phyloP scores from a whole-genome alignment of 139 green algal species.

The Chlamydomonas applanata region DNA sequence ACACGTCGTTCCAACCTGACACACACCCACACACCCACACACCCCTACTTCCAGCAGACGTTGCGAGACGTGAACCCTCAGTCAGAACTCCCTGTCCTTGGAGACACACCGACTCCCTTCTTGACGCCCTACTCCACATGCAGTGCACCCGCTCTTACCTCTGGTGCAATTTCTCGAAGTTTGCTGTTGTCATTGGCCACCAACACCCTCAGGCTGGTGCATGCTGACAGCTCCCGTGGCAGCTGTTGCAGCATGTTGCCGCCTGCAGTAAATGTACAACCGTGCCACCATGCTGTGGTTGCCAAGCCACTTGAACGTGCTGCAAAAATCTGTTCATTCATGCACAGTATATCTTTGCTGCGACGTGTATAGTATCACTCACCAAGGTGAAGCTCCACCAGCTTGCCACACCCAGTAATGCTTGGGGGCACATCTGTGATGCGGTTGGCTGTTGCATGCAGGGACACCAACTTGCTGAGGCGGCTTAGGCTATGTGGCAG shows the following conservation, averaged over 20 bases:
- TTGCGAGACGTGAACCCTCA: too few relatives aligned
- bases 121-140: too few relatives aligned
- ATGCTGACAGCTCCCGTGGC: background rate
- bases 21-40: too few relatives aligned
- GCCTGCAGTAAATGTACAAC: background rate
- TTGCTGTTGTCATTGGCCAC: conserved; percentile 2
- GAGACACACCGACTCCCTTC: too few relatives aligned
- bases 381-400: conserved; percentile 53
- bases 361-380: background rate
- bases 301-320: too few relatives aligned
- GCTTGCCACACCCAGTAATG: conserved; percentile 30
- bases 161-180: background rate
- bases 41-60: too few relatives aligned
- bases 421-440: conserved; percentile 36
- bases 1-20: too few relatives aligned
- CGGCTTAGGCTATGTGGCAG: conserved; percentile 12
- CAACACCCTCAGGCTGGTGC: background rate
- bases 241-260: background rate
- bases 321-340: too few relatives aligned
- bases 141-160: conserved; percentile 5
- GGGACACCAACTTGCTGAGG: conserved; percentile 5
- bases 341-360: too few relatives aligned
- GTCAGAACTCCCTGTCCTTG: too few relatives aligned
- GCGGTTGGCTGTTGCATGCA: conserved; percentile 46
- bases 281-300: too few relatives aligned